Evolutionary conservation across 148 eudicot genomes (phyloP).

Genomic region (Chenopodium formosanum): DNA sequence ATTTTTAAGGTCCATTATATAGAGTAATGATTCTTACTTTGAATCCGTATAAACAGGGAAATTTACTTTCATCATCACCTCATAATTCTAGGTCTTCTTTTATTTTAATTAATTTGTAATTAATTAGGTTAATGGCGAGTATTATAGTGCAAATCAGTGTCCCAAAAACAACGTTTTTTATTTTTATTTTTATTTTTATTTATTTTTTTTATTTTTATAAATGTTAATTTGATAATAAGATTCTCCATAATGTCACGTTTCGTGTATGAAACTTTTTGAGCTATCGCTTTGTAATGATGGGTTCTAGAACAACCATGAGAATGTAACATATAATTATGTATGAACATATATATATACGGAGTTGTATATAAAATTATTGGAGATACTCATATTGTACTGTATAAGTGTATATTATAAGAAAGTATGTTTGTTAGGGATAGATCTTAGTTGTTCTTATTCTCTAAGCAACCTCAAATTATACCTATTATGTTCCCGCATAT

Average conservation of each 20-base stretch:
- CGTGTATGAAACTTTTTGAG: conserved; percentile 11
- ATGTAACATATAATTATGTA: neutral
- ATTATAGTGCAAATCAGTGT: conserved; percentile 7
- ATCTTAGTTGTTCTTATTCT: too few species aligned
- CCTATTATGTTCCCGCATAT: too few species aligned
- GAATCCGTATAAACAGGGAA: conserved; percentile 19
- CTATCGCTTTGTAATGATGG: conserved; percentile 16
- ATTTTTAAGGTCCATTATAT: conserved; percentile 19
- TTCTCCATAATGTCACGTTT: conserved; percentile 20
- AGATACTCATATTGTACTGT: too few species aligned
- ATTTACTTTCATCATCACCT: conserved; percentile 7
- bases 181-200: neutral
- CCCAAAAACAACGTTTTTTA: conserved; percentile 11
- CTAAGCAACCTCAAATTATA: too few species aligned
- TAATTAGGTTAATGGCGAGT: conserved; percentile 10
- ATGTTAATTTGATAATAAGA: conserved; percentile 5
- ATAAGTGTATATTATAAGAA: too few species aligned
- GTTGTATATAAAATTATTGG: too few species aligned
- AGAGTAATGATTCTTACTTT: conserved; percentile 25
- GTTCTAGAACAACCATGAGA: conserved; percentile 12
- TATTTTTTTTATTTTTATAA: neutral
- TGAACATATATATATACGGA: neutral
- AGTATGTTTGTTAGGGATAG: too few species aligned
- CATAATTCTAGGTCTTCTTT: conserved; percentile 21
- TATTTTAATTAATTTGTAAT: neutral